These are phyloP conservation scores for Colletotrichum paranaense DNA, from an alignment of 2,329 filamentous ascomycete genomes.

Conservation along the genomic window DNA sequence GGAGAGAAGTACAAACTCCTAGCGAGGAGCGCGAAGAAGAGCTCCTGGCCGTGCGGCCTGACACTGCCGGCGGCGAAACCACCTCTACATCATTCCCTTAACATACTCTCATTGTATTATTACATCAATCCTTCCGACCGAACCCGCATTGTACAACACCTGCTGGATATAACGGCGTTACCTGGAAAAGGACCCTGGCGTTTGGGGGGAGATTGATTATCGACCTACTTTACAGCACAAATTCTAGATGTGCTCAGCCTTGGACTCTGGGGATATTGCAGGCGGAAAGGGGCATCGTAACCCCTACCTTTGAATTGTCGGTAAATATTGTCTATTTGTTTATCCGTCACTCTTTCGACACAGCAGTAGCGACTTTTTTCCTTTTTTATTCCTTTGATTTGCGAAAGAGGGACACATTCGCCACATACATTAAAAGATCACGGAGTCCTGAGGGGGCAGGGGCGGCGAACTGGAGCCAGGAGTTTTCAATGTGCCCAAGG, in stretches of 20 bases:
- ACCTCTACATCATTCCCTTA: constrained; percentile 38
- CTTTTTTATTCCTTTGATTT: not conserved
- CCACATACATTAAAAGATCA: not conserved
- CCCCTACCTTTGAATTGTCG: not conserved
- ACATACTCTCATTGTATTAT: constrained; percentile 36
- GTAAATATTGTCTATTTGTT: not conserved
- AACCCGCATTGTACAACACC: constrained; percentile 23
- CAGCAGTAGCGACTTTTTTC: not conserved
- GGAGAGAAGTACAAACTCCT: constrained; percentile 43
- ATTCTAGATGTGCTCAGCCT: not conserved
- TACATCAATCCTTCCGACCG: not conserved
- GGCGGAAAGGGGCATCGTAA: not conserved
- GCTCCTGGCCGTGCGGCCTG: constrained; percentile 37
- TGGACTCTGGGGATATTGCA: not conserved
- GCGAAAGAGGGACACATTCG: not conserved
- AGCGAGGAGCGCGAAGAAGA: constrained; percentile 48
- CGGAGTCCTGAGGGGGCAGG: not conserved
- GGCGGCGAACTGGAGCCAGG: constrained; percentile 29
- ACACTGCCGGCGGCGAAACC: constrained; percentile 16
- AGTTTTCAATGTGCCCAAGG: constrained; percentile 24
- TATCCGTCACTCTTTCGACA: not conserved
- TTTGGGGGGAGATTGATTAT: constrained; percentile 6
- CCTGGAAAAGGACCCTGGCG: constrained; percentile 14
- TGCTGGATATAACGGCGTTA: constrained; percentile 20
- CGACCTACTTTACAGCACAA: not conserved